A percentile compares a stretch with the other conserved stretches of the same genome.
These are phyloP conservation scores for Phytophthora aleatoria DNA, from an alignment of 352 stramenopile species.

Conservation along the genomic window DNA sequence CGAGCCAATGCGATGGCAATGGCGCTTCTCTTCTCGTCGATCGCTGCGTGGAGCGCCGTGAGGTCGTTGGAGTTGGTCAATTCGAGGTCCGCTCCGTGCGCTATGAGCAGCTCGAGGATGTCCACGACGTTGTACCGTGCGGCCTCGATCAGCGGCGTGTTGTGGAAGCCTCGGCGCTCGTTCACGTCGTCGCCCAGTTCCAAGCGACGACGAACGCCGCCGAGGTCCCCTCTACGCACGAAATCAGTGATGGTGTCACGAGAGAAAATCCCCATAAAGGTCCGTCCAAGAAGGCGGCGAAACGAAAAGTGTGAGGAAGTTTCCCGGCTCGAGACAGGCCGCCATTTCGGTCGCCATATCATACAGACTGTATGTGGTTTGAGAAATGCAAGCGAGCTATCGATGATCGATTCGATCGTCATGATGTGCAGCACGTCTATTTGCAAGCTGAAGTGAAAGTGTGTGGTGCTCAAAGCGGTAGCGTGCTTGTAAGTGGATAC, in stretches of 20 bases:
- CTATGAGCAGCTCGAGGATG: conserved; percentile 24
- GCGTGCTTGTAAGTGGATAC: neutral
- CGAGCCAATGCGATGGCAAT: conserved; percentile 10
- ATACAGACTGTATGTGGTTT: neutral
- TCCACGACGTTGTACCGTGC: conserved; percentile 8
- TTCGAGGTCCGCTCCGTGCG: conserved; percentile 14
- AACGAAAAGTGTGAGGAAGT: conserved; percentile 11
- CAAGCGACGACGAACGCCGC: conserved; percentile 17
- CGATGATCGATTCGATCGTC: neutral
- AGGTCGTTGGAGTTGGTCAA: neutral
- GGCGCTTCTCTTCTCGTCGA: conserved; percentile 4
- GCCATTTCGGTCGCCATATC: neutral
- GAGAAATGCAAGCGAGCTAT: neutral
- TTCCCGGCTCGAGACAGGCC: conserved; percentile 5
- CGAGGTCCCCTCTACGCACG: conserved; percentile 8
- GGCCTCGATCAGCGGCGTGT: conserved; percentile 16
- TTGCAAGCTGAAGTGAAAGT: neutral
- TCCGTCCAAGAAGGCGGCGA: conserved; percentile 5
- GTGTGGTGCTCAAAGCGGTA: neutral
- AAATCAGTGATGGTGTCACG: conserved; percentile 20
- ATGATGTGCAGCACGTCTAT: neutral
- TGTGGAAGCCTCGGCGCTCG: conserved; percentile 10
- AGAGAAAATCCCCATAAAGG: conserved; percentile 23
- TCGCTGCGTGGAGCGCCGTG: conserved; percentile 19
- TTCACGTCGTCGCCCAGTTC: conserved; percentile 25